Percentiles rank a stretch among this genome's conserved stretches.
phyloP scores from a whole-genome alignment of 1,284 basidiomycete species.

The Tylopilus sp. region DNA sequence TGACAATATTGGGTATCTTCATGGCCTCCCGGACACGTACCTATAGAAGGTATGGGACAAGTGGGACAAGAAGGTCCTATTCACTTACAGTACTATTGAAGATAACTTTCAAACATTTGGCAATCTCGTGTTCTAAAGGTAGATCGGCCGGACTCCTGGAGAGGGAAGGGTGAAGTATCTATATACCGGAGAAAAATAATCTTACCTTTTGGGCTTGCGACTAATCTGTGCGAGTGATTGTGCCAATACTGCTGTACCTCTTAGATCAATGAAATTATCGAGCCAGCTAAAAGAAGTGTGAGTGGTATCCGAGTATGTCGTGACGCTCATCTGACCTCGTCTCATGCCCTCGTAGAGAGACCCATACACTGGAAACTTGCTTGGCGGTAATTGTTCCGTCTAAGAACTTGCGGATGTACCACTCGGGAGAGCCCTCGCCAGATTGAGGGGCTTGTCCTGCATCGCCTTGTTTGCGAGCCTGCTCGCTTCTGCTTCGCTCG shows the following conservation, averaged over 20 bases:
- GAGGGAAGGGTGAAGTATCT: constrained; percentile 4
- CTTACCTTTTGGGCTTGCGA: constrained; percentile 62
- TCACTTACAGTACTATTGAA: constrained; percentile 68
- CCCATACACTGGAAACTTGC: constrained; percentile 71
- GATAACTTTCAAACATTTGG: constrained; percentile 84
- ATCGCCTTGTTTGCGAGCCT: constrained; percentile 55
- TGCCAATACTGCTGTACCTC: constrained; percentile 81
- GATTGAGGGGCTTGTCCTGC: constrained; percentile 48
- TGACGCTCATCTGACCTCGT: constrained; percentile 50
- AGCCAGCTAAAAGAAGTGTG: constrained; percentile 61
- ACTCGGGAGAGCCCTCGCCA: constrained; percentile 70
- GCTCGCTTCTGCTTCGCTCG: constrained; percentile 56
- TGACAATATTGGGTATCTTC: constrained; percentile 72
- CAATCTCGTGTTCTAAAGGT: constrained; percentile 80
- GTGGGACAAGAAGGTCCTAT: neutral
- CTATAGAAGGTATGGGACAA: constrained; percentile 36
- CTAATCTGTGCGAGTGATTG: constrained; percentile 76
- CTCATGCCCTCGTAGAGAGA: constrained; percentile 80
- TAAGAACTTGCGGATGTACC: constrained; percentile 87
- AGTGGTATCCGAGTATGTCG: constrained; percentile 9
- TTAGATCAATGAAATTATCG: constrained; percentile 69
- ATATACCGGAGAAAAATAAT: neutral
- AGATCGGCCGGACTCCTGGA: constrained; percentile 63
- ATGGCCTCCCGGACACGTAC: constrained; percentile 75
- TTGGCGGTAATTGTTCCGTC: constrained; percentile 80